Base-by-base conservation (phyloP, 768 basidiomycete genomes). In the Hirschioporus abietinus region DNA sequence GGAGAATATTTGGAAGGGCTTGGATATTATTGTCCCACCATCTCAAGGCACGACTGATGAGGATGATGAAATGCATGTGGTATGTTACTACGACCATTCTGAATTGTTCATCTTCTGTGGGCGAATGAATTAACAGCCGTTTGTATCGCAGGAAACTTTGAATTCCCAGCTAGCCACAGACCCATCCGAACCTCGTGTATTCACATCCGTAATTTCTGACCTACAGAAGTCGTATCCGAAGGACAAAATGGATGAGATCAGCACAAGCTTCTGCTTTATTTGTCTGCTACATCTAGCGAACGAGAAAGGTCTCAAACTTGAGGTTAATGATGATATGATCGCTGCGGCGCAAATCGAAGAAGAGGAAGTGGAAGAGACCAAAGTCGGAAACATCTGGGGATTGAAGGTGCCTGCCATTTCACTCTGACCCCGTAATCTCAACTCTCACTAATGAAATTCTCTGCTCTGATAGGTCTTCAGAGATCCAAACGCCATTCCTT, bases 191-290 rank as follows among this genome's bases (percentile, higher is more conserved):
- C 83, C 84, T 9, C 83, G 90, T 18, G 82, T 85, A 65, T 95
- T 95, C 75, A 86, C 86, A 66, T 84, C 87, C 65, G 95, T 99
- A 69, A 92, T 99, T 70, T 83, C 88, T 1, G 88, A 88, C 20
- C 83, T 99, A 35, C 88, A 92, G 70, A 83, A 79, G 64, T 86
- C 90, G 7, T 99, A 99, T 76, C 95, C 96, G 0, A 79, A 80
- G 67, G 96, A 98, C 58, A 98, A 96, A 81, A 92, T 99, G 90
- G 91, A 91, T 57, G 97, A 99, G 70, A 97, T 99, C 74, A 97
- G 95, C 75, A 99, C 97, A 18, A 96, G 94, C 70, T 99, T 96
- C 87, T 99, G 96, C 76, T 99, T 99, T 81, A 99, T 99, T 75
- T 99, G 97, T 73, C 80, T 99, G 26, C 80, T 99, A 20, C 97